Percentiles rank a stretch among this genome's conserved stretches.
phyloP scores from a whole-genome alignment of 1,284 basidiomycete species.

The Naganishia sp. region DNA sequence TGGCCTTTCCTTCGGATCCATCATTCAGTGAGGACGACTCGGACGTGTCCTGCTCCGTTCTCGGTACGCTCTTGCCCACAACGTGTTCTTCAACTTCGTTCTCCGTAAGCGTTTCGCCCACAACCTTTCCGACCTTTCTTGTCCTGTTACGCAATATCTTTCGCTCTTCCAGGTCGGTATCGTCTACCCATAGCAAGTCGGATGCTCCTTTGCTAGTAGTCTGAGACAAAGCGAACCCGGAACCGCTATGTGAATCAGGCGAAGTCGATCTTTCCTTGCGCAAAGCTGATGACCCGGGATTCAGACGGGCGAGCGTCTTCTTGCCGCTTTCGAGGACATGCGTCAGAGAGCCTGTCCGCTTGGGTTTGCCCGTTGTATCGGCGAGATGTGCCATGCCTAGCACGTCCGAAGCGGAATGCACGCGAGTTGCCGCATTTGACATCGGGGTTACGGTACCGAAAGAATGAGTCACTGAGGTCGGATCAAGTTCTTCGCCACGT shows the following conservation, averaged over 20 bases:
- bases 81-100: slow-evolving; percentile 12
- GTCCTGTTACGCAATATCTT: slow-evolving; percentile 20
- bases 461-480: not conserved
- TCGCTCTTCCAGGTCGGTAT: slow-evolving; percentile 9
- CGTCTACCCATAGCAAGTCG: not conserved
- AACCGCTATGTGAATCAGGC: not conserved
- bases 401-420: not conserved
- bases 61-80: not conserved
- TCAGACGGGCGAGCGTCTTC: not conserved
- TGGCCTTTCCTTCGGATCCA: too few relatives aligned
- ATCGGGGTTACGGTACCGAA: not conserved
- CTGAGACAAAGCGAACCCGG: not conserved
- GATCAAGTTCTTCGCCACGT: not conserved
- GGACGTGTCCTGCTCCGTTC: too few relatives aligned
- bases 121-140: slow-evolving; percentile 9
- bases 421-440: not conserved
- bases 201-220: not conserved
- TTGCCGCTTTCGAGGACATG: slow-evolving; percentile 8
- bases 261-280: slow-evolving; percentile 4
- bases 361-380: slow-evolving; percentile 5
- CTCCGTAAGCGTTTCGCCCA: slow-evolving; percentile 17
- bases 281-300: not conserved
- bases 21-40: too few relatives aligned
- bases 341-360: slow-evolving; percentile 4
- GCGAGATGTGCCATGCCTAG: not conserved